Evolutionary conservation across 805 yeast genomes (phyloP), one percentile per base, ranked within the genome.

Genomic region (Teunomyces pallodes): DNA sequence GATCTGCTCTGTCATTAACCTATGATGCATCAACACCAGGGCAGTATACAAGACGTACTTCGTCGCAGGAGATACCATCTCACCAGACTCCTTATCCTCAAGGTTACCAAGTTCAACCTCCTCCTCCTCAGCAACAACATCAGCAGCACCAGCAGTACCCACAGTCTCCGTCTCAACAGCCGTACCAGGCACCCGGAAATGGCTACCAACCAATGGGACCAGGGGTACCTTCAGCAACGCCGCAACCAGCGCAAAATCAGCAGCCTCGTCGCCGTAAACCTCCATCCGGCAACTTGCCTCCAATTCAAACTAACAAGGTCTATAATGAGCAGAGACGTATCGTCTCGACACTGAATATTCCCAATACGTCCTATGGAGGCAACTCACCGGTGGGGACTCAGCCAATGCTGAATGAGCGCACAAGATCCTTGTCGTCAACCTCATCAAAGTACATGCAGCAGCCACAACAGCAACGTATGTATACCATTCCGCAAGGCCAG

Each of bases 391-490:
- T 50, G 32, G 43, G 44, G 5, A 29, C 40, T 24, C 50, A 31
- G n/a, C 47, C 36, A 13, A 14, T 39, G n/a, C 43, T 16, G 16
- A 9, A 17, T 17, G 36, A 41, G 10, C 50, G 72, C 36, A 64
- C 74, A 2, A 65, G 65, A 47, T 67, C 72, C 3, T 56, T 69
- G 32, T 55, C 64, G 17, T 56, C 67, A 8, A 48, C 63, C 0
- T 55, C 66, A 1, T 36, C 48, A 16, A 53, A 47, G 38, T 35
- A 39, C 16, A 16, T 42, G 8, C 49, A 49, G 14, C 42, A 32
- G 4, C 52, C 46, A 13, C 44, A 12, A 27, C 47, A 42, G 16
- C 46, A 46, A 39, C 38, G 53, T 28, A 32, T 48, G 35, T 42
- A 47, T 24, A 46, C 49, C 13, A 47, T 45, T 14, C 48, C 47